Percentiles rank a stretch among this genome's conserved stretches.
phyloP scores from a whole-genome alignment of 2,329 filamentous ascomycete genomes.

The Aspergillus spinulosporus region DNA sequence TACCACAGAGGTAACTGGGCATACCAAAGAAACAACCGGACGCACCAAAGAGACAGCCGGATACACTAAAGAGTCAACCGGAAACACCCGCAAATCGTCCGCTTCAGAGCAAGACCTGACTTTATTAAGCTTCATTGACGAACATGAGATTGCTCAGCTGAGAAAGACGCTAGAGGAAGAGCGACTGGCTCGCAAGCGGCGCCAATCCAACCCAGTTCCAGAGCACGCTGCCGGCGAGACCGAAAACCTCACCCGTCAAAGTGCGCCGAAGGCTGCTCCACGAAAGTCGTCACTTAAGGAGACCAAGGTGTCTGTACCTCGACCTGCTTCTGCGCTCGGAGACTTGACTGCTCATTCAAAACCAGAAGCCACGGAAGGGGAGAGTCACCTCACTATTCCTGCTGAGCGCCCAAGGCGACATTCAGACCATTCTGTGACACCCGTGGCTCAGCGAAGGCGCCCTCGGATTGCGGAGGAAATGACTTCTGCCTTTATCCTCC shows the following conservation, averaged over 20 bases:
- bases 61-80: slow-evolving; percentile 23
- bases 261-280: slow-evolving; percentile 42
- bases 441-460: slow-evolving; percentile 53
- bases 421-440: slow-evolving; percentile 50
- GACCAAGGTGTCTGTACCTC: slow-evolving; percentile 37
- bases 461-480: slow-evolving; percentile 54
- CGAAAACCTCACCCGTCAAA: slow-evolving; percentile 37
- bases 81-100: slow-evolving; percentile 31
- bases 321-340: slow-evolving; percentile 38
- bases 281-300: slow-evolving; percentile 60
- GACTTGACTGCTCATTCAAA: slow-evolving; percentile 37
- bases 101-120: slow-evolving; percentile 47
- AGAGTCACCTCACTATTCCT: slow-evolving; percentile 33
- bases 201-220: slow-evolving; percentile 33
- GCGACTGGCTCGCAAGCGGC: slow-evolving; percentile 46
- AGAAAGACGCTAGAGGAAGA: slow-evolving; percentile 59
- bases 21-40: slow-evolving; percentile 19
- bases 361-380: slow-evolving; percentile 28
- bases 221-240: slow-evolving; percentile 45
- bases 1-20: slow-evolving; percentile 26
- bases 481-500: slow-evolving; percentile 65
- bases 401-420: slow-evolving; percentile 38
- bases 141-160: slow-evolving; percentile 54
- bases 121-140: slow-evolving; percentile 56
- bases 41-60: too few species aligned